Conservation (phyloP, 768 basidiomycete species). For the Macrocybe gigantea region DNA sequence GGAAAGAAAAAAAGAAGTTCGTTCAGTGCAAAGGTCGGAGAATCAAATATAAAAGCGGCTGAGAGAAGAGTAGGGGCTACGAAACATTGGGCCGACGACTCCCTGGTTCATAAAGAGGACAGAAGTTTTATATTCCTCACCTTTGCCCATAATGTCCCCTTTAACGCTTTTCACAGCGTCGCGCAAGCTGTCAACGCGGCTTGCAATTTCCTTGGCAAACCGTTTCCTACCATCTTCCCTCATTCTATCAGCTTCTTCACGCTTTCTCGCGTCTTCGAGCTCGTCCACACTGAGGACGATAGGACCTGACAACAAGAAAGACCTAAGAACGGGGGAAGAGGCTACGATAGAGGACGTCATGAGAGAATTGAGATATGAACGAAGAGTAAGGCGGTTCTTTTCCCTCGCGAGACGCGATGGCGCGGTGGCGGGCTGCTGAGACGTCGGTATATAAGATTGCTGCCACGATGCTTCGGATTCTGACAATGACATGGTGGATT, state of each 20-base stretch:
- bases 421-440: conserved; percentile 12
- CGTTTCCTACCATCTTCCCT: conserved; percentile 82
- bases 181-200: conserved; percentile 79
- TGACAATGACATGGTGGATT: not conserved
- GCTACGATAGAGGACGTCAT: conserved; percentile 68
- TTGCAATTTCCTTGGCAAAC: conserved; percentile 84
- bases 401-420: conserved; percentile 71
- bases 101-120: not conserved
- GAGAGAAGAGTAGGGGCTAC: too few relatives aligned
- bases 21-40: too few relatives aligned
- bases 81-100: not conserved
- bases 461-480: conserved; percentile 3
- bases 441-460: conserved; percentile 10
- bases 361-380: conserved; percentile 85
- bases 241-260: conserved; percentile 86
- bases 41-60: not conserved
- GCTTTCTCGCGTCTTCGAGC: conserved; percentile 63
- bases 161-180: conserved; percentile 84
- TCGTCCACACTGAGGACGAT: conserved; percentile 68
- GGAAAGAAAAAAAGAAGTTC: too few relatives aligned
- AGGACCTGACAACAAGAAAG: conserved; percentile 78
- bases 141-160: conserved; percentile 88
- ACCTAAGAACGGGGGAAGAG: conserved; percentile 78
- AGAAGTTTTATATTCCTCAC: conserved; percentile 25
- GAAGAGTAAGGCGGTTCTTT: conserved; percentile 91